These are phyloP conservation scores for Lentinula sp. DNA, from an alignment of 768 basidiomycete genomes.

Conservation along the genomic window DNA sequence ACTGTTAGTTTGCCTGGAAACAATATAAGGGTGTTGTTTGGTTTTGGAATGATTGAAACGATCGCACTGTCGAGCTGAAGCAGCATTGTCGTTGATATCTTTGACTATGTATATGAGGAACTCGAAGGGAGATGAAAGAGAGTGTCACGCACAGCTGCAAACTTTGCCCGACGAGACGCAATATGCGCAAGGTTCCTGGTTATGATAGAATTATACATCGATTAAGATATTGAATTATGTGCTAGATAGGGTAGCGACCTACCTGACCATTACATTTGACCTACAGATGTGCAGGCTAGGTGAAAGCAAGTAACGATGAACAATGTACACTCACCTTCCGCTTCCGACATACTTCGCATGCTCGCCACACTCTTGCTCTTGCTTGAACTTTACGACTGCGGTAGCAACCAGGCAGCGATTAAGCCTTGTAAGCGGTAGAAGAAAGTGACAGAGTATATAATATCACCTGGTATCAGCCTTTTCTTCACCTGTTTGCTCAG, in stretches of 20 bases:
- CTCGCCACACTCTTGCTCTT: constrained; percentile 14
- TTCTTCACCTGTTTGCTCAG: neutral
- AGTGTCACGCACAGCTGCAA: constrained; percentile 12
- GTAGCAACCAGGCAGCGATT: neutral
- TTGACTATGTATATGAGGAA: constrained; percentile 8
- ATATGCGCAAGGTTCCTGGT: constrained; percentile 14
- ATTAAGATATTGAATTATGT: neutral
- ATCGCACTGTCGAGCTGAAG: constrained; percentile 13
- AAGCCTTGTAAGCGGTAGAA: neutral
- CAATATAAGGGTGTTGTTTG: neutral
- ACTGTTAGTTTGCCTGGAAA: constrained; percentile 9
- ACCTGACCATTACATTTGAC: constrained; percentile 16
- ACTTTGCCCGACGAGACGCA: constrained; percentile 13
- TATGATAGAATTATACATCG: neutral
- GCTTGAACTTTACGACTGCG: constrained; percentile 5
- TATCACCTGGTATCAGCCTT: neutral
- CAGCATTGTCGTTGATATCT: constrained; percentile 15
- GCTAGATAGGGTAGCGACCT: too few relatives aligned
- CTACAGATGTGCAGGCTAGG: neutral
- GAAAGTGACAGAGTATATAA: neutral
- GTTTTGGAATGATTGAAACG: neutral
- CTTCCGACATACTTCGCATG: constrained; percentile 13
- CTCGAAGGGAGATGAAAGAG: neutral
- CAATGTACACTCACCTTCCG: constrained; percentile 8
- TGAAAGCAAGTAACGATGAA: neutral